phyloP scores from a whole-genome alignment of 371 early-diverging fungal species.

The Paraphysoderma sedebokerense region DNA sequence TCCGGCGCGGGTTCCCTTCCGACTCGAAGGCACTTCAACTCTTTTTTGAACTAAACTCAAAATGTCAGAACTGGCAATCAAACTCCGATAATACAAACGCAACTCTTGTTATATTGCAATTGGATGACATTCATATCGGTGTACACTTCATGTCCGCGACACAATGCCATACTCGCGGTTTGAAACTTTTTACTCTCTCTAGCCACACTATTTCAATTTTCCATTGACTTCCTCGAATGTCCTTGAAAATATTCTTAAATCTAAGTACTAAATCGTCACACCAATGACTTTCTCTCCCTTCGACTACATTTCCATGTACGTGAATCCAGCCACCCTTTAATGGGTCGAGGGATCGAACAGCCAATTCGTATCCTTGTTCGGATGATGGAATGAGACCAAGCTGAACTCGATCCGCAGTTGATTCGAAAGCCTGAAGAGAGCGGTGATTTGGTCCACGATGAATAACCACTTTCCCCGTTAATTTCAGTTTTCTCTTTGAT shows the following conservation, averaged over 20 bases:
- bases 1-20: too few relatives aligned
- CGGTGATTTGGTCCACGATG: too few relatives aligned
- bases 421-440: slow-evolving; percentile 12
- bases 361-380: slow-evolving; percentile 17
- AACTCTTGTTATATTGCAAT: too few relatives aligned
- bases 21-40: too few relatives aligned
- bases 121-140: too few relatives aligned
- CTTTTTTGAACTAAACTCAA: too few relatives aligned
- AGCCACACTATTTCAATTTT: slow-evolving; percentile 10
- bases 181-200: slow-evolving; percentile 21
- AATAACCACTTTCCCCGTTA: too few relatives aligned
- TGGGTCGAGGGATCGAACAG: slow-evolving; percentile 16
- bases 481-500: too few relatives aligned
- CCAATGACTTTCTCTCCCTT: slow-evolving; percentile 9
- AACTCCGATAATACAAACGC: too few relatives aligned
- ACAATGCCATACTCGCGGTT: slow-evolving; percentile 18
- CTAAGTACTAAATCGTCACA: slow-evolving; percentile 3
- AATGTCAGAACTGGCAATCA: too few relatives aligned
- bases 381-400: slow-evolving; percentile 21
- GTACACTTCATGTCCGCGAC: slow-evolving; percentile 17
- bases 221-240: slow-evolving; percentile 6
- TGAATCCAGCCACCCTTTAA: slow-evolving; percentile 17
- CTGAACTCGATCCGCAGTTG: slow-evolving; percentile 19
- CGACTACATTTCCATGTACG: slow-evolving; percentile 15
- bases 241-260: slow-evolving; percentile 5